Percentiles rank a stretch among this genome's conserved stretches.
phyloP scores from a whole-genome alignment of 495 filamentous ascomycete genomes.

The Elaphomyces granulatus region DNA sequence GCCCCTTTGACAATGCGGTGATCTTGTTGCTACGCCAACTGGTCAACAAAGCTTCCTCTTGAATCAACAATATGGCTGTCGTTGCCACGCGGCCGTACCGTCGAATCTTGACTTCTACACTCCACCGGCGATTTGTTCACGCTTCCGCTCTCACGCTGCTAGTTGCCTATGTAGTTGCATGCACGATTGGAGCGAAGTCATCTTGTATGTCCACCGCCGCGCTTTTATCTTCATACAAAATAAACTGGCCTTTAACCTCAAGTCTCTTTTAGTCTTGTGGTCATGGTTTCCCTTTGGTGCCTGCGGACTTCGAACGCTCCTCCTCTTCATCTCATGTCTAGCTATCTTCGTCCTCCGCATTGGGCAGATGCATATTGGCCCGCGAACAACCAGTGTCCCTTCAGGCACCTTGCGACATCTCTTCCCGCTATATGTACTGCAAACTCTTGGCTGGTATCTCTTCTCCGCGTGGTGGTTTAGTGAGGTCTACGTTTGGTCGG shows the following conservation, averaged over 20 bases:
- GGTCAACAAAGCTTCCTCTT: not conserved
- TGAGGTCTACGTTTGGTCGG: slow-evolving; percentile 68
- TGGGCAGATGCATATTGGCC: slow-evolving; percentile 58
- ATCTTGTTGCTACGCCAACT: not conserved
- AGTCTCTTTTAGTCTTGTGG: slow-evolving; percentile 62
- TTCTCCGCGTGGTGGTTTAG: slow-evolving; percentile 71
- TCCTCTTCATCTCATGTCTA: slow-evolving; percentile 53
- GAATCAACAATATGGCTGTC: slow-evolving; percentile 41
- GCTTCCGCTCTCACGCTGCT: slow-evolving; percentile 50
- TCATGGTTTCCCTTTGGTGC: slow-evolving; percentile 69
- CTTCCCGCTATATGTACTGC: slow-evolving; percentile 41
- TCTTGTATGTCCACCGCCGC: slow-evolving; percentile 39
- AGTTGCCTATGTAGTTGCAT: slow-evolving; percentile 59
- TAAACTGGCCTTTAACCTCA: no score
- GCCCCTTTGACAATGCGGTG: slow-evolving; percentile 1
- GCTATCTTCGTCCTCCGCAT: slow-evolving; percentile 72
- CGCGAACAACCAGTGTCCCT: slow-evolving; percentile 52
- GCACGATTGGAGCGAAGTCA: slow-evolving; percentile 53
- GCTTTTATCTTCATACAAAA: not conserved
- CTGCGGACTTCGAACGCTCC: slow-evolving; percentile 54
- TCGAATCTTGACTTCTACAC: slow-evolving; percentile 76
- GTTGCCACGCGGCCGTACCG: slow-evolving; percentile 48
- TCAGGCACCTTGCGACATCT: slow-evolving; percentile 45
- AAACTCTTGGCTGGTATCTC: slow-evolving; percentile 57
- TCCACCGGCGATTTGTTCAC: slow-evolving; percentile 74